Evolutionary conservation across 192 early-diverging fungal species (phyloP), one percentile per base, ranked within the genome.

Genomic region (Backusella australiensis): DNA sequence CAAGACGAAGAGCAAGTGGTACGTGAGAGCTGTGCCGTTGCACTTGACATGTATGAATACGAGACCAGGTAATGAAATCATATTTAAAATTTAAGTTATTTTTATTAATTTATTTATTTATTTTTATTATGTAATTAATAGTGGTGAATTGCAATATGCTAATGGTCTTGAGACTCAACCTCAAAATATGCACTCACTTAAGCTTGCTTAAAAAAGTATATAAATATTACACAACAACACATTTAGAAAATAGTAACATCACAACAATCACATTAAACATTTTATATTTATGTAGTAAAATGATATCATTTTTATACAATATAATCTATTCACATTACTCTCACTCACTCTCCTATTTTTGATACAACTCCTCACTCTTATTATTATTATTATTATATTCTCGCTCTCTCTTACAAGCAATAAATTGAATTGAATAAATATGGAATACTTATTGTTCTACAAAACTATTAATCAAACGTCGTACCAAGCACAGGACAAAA

Each of bases 41-140:
- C 96, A 4, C 85, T 99, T 74, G 98, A 99, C 72, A 99, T 99
- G 96, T 94, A 90, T 69, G 96, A 95, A 72, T 91, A 96, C 80
- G 96, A 98, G 84, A 93, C 87, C 29, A 78, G 77, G 77, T 78
- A 78, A 59, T 59, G 11, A 56, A 8, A 21, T 21, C n/a, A n/a
- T 32, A 32, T 21, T 7, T 21, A 7, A 39, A 39, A 39, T 32
- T 32, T 14, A 19, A 53, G 53, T 9, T 56, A 56, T 63, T 6
- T 63, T 26, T 41, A 65, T 17, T 34, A 26, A 52, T 71, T 71
- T 21, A 39, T 34, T 76, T 69, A 9, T 19, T 76, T 69, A 9
- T 19, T 39, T 59, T 21, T 53, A 23, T 41, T 56, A 38, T 52
- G 34, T 38, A 23, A 59, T 75, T 39, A 52, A 14, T 67, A 90